A percentile compares a stretch with the other conserved stretches of the same genome.
These are phyloP conservation scores for Microbotryum scabiosae DNA, from an alignment of 1,284 basidiomycete species.

Conservation along the genomic window DNA sequence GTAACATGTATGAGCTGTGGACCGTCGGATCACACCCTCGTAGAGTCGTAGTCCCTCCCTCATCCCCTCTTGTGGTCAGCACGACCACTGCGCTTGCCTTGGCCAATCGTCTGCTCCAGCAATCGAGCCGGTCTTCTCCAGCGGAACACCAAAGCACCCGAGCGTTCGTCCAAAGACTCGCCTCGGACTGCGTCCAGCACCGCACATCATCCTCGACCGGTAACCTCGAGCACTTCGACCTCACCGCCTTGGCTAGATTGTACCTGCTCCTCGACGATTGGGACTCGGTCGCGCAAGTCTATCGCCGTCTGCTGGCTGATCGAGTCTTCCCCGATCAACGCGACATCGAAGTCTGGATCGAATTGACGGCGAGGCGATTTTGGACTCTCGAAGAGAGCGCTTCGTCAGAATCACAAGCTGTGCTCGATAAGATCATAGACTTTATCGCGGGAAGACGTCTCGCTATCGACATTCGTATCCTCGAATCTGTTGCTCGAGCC, in stretches of 20 bases:
- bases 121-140: not conserved
- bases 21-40: not conserved
- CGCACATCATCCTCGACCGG: not conserved
- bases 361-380: not conserved
- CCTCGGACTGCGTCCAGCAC: not conserved
- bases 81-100: not conserved
- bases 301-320: constrained; percentile 5
- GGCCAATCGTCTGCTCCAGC: constrained; percentile 1
- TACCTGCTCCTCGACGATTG: constrained; percentile 14
- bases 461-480: no score
- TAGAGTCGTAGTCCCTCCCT: not conserved
- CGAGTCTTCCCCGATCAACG: constrained; percentile 9
- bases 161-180: not conserved
- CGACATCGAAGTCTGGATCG: constrained; percentile 17
- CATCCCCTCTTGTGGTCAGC: not conserved
- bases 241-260: constrained; percentile 20
- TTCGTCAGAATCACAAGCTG: not conserved
- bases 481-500: no score
- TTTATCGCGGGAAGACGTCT: no score
- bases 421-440: no score
- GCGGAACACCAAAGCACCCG: not conserved
- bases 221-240: constrained; percentile 17
- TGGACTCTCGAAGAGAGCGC: not conserved
- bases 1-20: no score
- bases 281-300: constrained; percentile 8